Evolutionary conservation across 768 basidiomycete genomes (phyloP).

Genomic region (Xerocomus potaroensis): DNA sequence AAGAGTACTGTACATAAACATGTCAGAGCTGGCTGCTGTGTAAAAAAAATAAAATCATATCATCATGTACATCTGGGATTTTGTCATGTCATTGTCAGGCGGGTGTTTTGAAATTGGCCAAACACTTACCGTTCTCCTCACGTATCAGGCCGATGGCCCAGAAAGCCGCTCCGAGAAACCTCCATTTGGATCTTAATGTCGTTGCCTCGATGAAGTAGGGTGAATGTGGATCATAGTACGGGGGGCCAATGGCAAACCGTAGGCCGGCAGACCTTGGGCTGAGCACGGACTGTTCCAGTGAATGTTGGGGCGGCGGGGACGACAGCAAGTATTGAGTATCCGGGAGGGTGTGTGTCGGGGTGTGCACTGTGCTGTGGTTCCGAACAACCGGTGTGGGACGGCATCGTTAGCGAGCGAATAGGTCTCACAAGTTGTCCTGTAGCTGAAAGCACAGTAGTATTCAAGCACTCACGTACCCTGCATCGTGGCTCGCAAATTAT

Average conservation of each 20-base stretch:
- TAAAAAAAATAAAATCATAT: too few species aligned
- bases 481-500: too few species aligned
- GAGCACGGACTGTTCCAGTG: constrained; percentile 13
- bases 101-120: too few species aligned
- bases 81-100: too few species aligned
- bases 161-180: constrained; percentile 39
- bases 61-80: too few species aligned
- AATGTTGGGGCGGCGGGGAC: constrained; percentile 10
- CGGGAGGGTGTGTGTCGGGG: constrained; percentile 29
- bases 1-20: too few species aligned
- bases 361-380: constrained; percentile 20
- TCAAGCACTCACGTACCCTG: too few species aligned
- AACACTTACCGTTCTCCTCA: too few species aligned
- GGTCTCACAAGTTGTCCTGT: too few species aligned
- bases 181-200: constrained; percentile 36
- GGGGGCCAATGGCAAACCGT: constrained; percentile 20
- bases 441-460: too few species aligned
- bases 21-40: too few species aligned
- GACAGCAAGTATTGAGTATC: constrained; percentile 21
- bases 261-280: constrained; percentile 11
- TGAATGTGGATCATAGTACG: constrained; percentile 43
- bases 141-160: constrained; percentile 34
- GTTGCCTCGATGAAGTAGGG: constrained; percentile 37
- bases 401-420: constrained; percentile 4
- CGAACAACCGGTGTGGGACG: constrained; percentile 9